Evolutionary conservation across 192 early-diverging fungal species (phyloP).

Genomic region (Anaeromyces robustus): DNA sequence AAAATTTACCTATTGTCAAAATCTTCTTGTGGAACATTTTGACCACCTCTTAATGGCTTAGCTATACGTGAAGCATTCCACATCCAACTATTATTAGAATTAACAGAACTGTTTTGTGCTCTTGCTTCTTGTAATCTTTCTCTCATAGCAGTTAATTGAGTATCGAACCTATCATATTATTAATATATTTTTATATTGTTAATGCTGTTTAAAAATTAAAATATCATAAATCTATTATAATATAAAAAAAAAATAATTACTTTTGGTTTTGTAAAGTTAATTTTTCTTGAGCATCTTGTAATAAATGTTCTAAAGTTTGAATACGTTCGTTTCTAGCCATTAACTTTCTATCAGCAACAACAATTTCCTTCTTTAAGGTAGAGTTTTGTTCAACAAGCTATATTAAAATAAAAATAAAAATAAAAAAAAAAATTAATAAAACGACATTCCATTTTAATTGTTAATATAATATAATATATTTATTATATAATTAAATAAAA

Average conservation of each 20-base stretch:
- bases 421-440: not conserved
- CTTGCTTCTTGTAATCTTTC: conserved; percentile 68
- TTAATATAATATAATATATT: no score
- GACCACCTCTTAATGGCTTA: conserved; percentile 3
- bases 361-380: conserved; percentile 84
- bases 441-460: no score
- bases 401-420: not conserved
- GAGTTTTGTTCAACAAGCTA: conserved; percentile 91
- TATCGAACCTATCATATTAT: conserved; percentile 43
- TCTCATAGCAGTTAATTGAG: conserved; percentile 57
- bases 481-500: not conserved
- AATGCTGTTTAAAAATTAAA: not conserved
- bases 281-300: conserved; percentile 75
- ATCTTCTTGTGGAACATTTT: not conserved
- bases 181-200: no score
- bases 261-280: conserved; percentile 57
- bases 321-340: conserved; percentile 87
- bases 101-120: conserved; percentile 6
- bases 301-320: conserved; percentile 63
- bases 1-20: not conserved
- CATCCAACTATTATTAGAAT: conserved; percentile 1
- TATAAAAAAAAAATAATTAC: conserved; percentile 11
- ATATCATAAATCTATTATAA: conserved; percentile 7
- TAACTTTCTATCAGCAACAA: conserved; percentile 81
- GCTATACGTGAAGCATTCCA: conserved; percentile 3